These are phyloP conservation scores for Porcisia deanei DNA, from an alignment of 208 protist species.

Conservation along the genomic window DNA sequence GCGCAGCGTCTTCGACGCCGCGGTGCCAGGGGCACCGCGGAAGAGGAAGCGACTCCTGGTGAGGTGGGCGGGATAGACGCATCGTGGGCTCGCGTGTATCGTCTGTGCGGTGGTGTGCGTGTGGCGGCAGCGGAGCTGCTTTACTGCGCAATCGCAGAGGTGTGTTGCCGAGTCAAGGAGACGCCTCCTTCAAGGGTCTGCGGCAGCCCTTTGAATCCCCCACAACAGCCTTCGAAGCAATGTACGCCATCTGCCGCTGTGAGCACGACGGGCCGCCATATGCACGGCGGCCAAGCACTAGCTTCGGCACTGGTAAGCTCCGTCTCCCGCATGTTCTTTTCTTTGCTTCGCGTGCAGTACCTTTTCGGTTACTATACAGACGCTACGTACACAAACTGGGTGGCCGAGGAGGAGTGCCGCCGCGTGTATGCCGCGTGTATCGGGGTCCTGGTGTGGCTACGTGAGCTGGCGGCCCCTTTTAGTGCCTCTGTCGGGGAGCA, in stretches of 20 bases:
- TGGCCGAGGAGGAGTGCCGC: conserved; percentile 14
- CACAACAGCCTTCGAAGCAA: background rate
- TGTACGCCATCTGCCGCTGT: background rate
- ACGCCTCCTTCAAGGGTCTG: background rate
- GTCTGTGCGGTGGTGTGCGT: conserved; percentile 21
- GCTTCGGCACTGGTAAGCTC: conserved; percentile 21
- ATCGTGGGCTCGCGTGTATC: conserved; percentile 17
- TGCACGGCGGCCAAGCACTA: background rate
- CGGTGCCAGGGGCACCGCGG: background rate
- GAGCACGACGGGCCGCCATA: background rate
- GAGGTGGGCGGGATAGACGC: background rate
- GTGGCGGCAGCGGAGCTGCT: conserved; percentile 17
- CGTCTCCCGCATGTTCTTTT: conserved; percentile 36
- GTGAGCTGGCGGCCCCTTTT: conserved; percentile 19
- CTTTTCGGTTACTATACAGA: conserved; percentile 30
- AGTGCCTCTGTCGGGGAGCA: background rate
- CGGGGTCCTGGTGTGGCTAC: conserved; percentile 39
- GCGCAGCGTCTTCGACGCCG: conserved; percentile 4
- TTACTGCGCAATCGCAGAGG: conserved; percentile 23
- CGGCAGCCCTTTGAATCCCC: background rate
- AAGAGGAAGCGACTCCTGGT: background rate
- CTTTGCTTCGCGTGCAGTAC: conserved; percentile 56
- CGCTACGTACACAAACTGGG: background rate
- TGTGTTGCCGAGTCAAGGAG: background rate
- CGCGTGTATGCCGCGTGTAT: conserved; percentile 27